Evolutionary conservation across 2,329 filamentous ascomycete species (phyloP).

Genomic region (Arthroderma sp.): DNA sequence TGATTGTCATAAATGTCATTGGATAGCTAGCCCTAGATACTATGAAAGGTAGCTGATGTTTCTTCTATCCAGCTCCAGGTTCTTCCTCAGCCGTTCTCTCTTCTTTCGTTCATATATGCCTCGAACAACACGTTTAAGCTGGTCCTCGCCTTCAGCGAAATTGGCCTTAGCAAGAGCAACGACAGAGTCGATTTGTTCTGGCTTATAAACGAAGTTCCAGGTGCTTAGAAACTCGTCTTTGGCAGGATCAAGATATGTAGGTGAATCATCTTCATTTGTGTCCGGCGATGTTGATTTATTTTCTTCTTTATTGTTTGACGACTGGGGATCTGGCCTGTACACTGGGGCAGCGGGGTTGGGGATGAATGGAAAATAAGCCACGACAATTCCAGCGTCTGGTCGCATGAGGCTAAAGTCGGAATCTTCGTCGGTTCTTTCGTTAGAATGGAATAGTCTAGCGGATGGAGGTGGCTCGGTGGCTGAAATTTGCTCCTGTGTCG

Average conservation of each 20-base stretch:
- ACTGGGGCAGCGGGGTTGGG: conserved; percentile 48
- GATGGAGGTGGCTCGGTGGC: conserved; percentile 40
- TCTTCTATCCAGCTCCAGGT: conserved; percentile 7
- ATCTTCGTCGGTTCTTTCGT: conserved; percentile 44
- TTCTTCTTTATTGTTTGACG: conserved; percentile 1
- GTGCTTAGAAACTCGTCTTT: conserved; percentile 79
- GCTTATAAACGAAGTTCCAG: conserved; percentile 96
- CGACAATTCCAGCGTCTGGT: conserved; percentile 69
- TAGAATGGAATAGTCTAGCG: conserved; percentile 34
- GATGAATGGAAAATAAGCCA: conserved; percentile 83
- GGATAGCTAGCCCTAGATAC: not conserved
- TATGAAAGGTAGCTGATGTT: not conserved
- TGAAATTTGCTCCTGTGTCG: conserved; percentile 56
- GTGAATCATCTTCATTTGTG: conserved; percentile 16
- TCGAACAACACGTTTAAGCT: conserved; percentile 63
- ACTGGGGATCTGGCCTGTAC: conserved; percentile 1
- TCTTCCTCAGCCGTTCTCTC: conserved; percentile 41
- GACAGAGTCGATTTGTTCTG: conserved; percentile 76
- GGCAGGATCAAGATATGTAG: conserved; percentile 64
- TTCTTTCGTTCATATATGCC: conserved; percentile 93
- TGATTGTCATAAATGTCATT: too few relatives aligned
- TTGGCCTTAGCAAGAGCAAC: conserved; percentile 74
- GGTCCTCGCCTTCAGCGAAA: conserved; percentile 67
- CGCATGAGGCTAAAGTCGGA: conserved; percentile 58
- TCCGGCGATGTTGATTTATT: conserved; percentile 10